Evolutionary conservation across 1,284 basidiomycete species (phyloP).

Genomic region (Microbotryum intermedium): DNA sequence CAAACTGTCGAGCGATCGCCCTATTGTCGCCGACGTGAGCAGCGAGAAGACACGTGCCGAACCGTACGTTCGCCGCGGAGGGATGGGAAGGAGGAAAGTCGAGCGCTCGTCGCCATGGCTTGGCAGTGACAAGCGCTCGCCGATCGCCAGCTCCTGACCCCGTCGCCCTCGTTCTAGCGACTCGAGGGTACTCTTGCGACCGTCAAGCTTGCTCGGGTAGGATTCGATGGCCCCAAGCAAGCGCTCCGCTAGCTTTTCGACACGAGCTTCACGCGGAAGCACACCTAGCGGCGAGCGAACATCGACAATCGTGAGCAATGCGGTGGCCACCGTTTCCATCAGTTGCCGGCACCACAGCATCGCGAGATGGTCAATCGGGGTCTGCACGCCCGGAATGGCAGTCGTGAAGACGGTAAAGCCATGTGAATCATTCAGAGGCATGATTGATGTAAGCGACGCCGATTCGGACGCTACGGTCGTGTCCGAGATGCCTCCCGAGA

Average conservation of each 20-base stretch:
- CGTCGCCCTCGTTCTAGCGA: constrained; percentile 3
- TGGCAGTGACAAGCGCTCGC: constrained; percentile 14
- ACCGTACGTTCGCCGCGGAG: constrained; percentile 4
- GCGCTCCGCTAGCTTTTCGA: constrained; percentile 4
- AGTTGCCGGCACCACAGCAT: constrained; percentile 99
- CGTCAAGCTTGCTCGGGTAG: background rate
- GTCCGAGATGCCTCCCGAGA: constrained; percentile 89
- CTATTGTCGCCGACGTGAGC: constrained; percentile 14
- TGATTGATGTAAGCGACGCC: constrained; percentile 55
- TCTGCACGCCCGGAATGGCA: constrained; percentile 81
- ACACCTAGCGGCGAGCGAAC: constrained; percentile 12
- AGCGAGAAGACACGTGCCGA: constrained; percentile 13
- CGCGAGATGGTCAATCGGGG: constrained; percentile 87
- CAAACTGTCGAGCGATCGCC: background rate
- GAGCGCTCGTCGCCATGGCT: background rate
- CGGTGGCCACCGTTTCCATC: constrained; percentile 73
- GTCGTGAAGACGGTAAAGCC: constrained; percentile 69
- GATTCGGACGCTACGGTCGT: constrained; percentile 87
- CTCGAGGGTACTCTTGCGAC: background rate
- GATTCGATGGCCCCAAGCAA: constrained; percentile 15
- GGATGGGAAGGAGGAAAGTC: constrained; percentile 11
- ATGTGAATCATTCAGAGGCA: constrained; percentile 16
- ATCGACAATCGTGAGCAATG: constrained; percentile 58
- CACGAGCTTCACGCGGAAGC: constrained; percentile 2
- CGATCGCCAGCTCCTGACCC: background rate